Conservation (phyloP, 208 protist species). For the Leishmania mexicana region DNA sequence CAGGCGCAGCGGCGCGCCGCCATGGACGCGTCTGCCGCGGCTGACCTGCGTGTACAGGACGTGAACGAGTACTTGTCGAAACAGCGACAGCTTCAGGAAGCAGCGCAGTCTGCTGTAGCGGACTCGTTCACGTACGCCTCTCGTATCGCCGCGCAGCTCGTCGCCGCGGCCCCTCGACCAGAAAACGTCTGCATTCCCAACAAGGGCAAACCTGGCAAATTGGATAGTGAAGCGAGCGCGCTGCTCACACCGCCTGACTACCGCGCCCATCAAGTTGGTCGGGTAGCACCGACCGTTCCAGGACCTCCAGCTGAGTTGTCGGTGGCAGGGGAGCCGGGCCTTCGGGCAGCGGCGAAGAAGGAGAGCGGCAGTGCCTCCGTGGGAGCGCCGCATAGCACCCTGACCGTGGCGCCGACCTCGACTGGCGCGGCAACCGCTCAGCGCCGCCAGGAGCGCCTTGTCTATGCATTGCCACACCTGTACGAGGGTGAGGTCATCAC, state of each 20-base stretch:
- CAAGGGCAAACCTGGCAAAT: background rate
- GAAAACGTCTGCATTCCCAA: background rate
- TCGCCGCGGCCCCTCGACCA: constrained; percentile 10
- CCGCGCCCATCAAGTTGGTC: constrained; percentile 20
- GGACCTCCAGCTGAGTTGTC: background rate
- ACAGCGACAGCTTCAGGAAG: constrained; percentile 16
- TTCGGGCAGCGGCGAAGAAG: background rate
- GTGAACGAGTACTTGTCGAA: constrained; percentile 36
- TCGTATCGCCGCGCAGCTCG: constrained; percentile 24
- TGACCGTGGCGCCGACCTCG: background rate
- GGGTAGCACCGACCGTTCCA: background rate
- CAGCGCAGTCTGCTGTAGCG: constrained; percentile 19
- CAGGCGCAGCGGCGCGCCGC: constrained; percentile 1
- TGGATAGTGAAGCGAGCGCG: background rate
- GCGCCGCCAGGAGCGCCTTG: background rate
- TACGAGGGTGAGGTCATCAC: constrained; percentile 30
- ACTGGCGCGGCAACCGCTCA: background rate
- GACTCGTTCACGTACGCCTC: constrained; percentile 30
- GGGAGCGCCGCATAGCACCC: background rate
- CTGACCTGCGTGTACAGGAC: constrained; percentile 17
- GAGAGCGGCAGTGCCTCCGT: background rate
- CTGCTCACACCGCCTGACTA: constrained; percentile 10
- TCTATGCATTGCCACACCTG: constrained; percentile 29
- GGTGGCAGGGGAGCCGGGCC: background rate
- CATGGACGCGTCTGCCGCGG: constrained; percentile 11